phyloP scores from a whole-genome alignment of 108 stramenopile genomes.

The Halocafeteria seosinensis region DNA sequence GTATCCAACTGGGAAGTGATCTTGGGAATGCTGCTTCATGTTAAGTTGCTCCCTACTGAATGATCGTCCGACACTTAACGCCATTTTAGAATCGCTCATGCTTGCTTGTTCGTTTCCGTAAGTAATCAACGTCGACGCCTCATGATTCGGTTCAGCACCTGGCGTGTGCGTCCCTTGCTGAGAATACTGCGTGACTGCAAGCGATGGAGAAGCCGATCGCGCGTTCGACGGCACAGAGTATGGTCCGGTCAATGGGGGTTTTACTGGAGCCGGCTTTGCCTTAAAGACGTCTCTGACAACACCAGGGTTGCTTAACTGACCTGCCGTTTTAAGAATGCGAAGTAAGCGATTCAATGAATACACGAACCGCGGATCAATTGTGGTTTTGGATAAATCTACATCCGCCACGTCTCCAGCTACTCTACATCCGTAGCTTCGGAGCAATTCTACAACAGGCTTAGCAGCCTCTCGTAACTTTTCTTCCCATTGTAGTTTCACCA shows the following conservation, averaged over 20 bases:
- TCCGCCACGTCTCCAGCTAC: not conserved
- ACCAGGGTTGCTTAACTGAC: not conserved
- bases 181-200: too few species aligned
- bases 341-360: not conserved
- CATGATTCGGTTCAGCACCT: too few species aligned
- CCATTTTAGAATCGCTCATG: too few species aligned
- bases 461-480: not conserved
- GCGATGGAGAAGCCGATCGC: too few species aligned
- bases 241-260: not conserved
- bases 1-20: too few species aligned
- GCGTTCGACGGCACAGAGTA: too few species aligned
- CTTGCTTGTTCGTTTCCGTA: too few species aligned
- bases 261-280: not conserved
- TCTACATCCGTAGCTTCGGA: not conserved
- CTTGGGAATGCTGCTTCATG: too few species aligned
- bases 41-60: too few species aligned
- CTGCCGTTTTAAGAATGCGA: not conserved
- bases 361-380: not conserved
- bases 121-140: too few species aligned
- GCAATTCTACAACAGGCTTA: not conserved
- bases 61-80: too few species aligned
- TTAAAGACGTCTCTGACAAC: not conserved
- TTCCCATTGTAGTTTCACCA: conserved; percentile 1
- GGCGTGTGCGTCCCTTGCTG: too few species aligned
- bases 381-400: not conserved